phyloP scores from a whole-genome alignment of 345 rosid genomes.

The Salix purpurea region DNA sequence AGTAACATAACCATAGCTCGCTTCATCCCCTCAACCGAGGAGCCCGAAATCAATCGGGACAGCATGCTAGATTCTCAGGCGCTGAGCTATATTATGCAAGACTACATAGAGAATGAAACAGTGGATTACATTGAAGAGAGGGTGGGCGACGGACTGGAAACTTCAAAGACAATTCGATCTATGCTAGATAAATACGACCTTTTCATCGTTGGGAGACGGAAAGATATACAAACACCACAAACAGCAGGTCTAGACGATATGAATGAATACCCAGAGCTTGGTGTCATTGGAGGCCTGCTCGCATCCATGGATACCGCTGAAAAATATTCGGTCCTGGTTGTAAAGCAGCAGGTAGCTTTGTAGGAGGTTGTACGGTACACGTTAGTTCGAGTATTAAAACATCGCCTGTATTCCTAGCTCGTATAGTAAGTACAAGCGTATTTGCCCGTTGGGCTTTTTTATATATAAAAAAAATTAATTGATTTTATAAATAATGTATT shows the following conservation, averaged over 20 bases:
- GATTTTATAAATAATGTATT: too few species aligned
- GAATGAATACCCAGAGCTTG: conserved; percentile 65
- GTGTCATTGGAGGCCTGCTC: conserved; percentile 38
- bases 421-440: too few species aligned
- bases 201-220: conserved; percentile 50
- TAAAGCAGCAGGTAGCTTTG: conserved; percentile 22
- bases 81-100: conserved; percentile 30
- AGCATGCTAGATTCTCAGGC: conserved; percentile 33
- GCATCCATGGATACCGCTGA: conserved; percentile 41
- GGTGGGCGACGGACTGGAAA: conserved; percentile 38
- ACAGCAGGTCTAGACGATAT: conserved; percentile 45
- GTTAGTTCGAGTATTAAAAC: too few species aligned
- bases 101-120: not conserved
- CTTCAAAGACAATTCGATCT: conserved; percentile 25
- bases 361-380: too few species aligned
- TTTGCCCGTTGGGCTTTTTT: too few species aligned
- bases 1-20: conserved; percentile 15
- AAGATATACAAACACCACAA: conserved; percentile 21
- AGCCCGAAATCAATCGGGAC: conserved; percentile 19
- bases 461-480: too few species aligned
- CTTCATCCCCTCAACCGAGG: not conserved
- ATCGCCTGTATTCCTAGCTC: too few species aligned
- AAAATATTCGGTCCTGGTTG: conserved; percentile 29
- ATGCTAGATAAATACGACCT: conserved; percentile 35
- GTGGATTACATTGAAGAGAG: conserved; percentile 23